A percentile compares a stretch with the other conserved stretches of the same genome.
Conservation (phyloP, 1,139 yeast genomes). For the Diutina scorzettiae region DNA sequence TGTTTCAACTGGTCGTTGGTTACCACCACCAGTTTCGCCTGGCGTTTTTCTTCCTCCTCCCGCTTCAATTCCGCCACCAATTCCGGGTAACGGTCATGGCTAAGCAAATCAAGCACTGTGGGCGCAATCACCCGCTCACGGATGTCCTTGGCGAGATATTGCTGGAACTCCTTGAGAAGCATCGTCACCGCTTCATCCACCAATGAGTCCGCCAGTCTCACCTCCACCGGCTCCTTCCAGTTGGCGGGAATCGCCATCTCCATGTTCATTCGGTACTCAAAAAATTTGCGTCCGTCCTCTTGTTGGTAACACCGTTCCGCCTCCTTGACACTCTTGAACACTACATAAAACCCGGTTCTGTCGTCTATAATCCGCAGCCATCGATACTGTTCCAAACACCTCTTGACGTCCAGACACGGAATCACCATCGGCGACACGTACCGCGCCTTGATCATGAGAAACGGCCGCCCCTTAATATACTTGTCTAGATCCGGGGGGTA, state of each 20-base stretch:
- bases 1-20: slow-evolving; percentile 10
- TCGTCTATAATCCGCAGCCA: slow-evolving; percentile 60
- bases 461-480: slow-evolving; percentile 44
- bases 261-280: slow-evolving; percentile 43
- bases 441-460: slow-evolving; percentile 40
- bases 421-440: slow-evolving; percentile 40
- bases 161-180: slow-evolving; percentile 52
- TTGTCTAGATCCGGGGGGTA: slow-evolving; percentile 35
- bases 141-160: slow-evolving; percentile 57
- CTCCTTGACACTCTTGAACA: slow-evolving; percentile 51
- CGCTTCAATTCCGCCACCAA: slow-evolving; percentile 33
- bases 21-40: slow-evolving; percentile 13
- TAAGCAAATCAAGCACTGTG: slow-evolving; percentile 47
- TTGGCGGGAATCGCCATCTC: slow-evolving; percentile 36
- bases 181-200: slow-evolving; percentile 49
- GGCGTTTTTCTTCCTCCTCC: slow-evolving; percentile 21
- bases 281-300: slow-evolving; percentile 51
- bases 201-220: slow-evolving; percentile 15
- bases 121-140: slow-evolving; percentile 70
- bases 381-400: slow-evolving; percentile 39
- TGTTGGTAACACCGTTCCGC: slow-evolving; percentile 55
- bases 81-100: slow-evolving; percentile 48
- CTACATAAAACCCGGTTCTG: slow-evolving; percentile 54
- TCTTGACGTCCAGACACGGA: slow-evolving; percentile 42
- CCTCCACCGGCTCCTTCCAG: slow-evolving; percentile 10